These are phyloP conservation scores for Paraphoma sp. DNA, from an alignment of 2,329 filamentous ascomycete genomes.

Conservation along the genomic window DNA sequence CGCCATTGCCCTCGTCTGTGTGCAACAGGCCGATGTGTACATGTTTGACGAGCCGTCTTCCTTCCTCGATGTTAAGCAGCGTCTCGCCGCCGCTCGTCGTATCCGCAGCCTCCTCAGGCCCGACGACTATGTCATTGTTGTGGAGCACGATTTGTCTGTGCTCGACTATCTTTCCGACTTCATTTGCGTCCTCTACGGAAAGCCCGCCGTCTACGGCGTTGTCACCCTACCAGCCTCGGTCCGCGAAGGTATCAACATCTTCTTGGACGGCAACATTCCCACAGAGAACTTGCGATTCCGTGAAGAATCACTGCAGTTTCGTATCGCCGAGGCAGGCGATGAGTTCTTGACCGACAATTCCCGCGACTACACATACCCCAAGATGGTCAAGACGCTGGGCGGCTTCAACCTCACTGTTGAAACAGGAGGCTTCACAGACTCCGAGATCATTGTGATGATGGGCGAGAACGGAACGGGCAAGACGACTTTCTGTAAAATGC, in stretches of 20 bases:
- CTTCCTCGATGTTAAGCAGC: slow-evolving; percentile 99
- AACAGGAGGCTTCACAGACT: slow-evolving; percentile 88
- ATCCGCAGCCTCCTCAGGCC: slow-evolving; percentile 89
- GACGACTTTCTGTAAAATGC: slow-evolving; percentile 96
- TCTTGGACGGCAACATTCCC: slow-evolving; percentile 96
- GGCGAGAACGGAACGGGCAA: slow-evolving; percentile 99
- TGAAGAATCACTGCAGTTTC: slow-evolving; percentile 95
- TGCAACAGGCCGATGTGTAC: slow-evolving; percentile 92
- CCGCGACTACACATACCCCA: slow-evolving; percentile 85
- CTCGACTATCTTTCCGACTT: slow-evolving; percentile 99
- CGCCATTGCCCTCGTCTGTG: slow-evolving; percentile 93
- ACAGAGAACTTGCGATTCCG: slow-evolving; percentile 99
- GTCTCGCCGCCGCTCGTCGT: slow-evolving; percentile 87
- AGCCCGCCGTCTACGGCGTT: slow-evolving; percentile 95
- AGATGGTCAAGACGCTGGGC: slow-evolving; percentile 92
- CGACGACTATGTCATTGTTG: slow-evolving; percentile 96
- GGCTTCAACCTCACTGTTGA: slow-evolving; percentile 86
- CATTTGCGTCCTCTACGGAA: slow-evolving; percentile 95
- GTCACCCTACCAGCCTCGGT: slow-evolving; percentile 95
- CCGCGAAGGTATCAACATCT: slow-evolving; percentile 99
- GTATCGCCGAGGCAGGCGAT: slow-evolving; percentile 86
- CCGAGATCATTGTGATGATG: slow-evolving; percentile 99
- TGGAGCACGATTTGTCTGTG: slow-evolving; percentile 98
- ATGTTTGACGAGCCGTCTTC: slow-evolving; percentile 99
- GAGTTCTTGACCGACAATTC: slow-evolving; percentile 86